phyloP scores from a whole-genome alignment of 805 yeast genomes.

The Maudiozyma bulderi region DNA sequence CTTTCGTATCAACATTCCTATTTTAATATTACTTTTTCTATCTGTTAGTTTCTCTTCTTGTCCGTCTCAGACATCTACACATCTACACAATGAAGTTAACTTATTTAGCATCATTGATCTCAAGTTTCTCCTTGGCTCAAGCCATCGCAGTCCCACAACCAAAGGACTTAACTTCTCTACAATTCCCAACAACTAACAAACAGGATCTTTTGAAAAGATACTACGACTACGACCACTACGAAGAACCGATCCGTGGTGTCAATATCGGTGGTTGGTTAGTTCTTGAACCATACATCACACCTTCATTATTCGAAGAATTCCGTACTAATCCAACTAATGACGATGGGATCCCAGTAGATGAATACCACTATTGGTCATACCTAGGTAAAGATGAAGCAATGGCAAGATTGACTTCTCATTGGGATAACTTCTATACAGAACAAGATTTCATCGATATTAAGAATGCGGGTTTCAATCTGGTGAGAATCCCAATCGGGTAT shows the following conservation, averaged over 20 bases:
- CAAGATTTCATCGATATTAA: constrained; percentile 55
- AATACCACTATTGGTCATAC: constrained; percentile 52
- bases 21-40: too few species aligned
- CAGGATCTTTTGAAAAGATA: constrained; percentile 12
- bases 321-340: constrained; percentile 28
- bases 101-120: background rate
- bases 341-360: constrained; percentile 64
- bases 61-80: too few species aligned
- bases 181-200: constrained; percentile 12
- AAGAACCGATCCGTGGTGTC: constrained; percentile 42
- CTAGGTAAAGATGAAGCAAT: constrained; percentile 55
- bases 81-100: background rate
- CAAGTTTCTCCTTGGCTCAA: background rate
- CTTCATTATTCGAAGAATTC: constrained; percentile 54
- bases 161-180: constrained; percentile 9
- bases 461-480: constrained; percentile 63
- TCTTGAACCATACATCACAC: constrained; percentile 78
- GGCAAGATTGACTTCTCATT: constrained; percentile 51
- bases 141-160: constrained; percentile 12
- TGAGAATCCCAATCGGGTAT: constrained; percentile 87
- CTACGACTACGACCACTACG: constrained; percentile 12
- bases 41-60: too few species aligned
- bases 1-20: too few species aligned
- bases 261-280: constrained; percentile 89
- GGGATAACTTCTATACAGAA: constrained; percentile 72